phyloP scores from a whole-genome alignment of 768 basidiomycete species.

The Leccinum obscurum region DNA sequence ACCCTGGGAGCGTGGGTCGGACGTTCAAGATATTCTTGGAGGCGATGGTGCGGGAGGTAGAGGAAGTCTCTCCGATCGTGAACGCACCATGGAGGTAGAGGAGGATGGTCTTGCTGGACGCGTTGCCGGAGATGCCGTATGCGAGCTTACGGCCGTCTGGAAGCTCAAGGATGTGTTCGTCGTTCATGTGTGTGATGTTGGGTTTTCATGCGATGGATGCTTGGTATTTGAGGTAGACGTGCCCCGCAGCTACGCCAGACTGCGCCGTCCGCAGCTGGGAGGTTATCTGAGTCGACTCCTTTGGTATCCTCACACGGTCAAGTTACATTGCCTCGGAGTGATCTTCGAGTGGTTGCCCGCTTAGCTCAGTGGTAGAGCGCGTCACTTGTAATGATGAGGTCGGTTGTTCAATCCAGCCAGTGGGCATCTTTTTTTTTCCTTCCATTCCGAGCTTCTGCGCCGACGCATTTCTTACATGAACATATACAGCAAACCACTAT shows the following conservation, averaged over 20 bases:
- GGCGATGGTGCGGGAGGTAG: constrained; percentile 32
- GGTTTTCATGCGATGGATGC: not conserved
- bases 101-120: constrained; percentile 47
- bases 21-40: constrained; percentile 46
- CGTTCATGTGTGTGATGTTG: constrained; percentile 6
- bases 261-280: constrained; percentile 2
- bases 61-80: constrained; percentile 44
- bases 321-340: not conserved
- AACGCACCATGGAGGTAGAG: constrained; percentile 61
- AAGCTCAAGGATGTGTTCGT: constrained; percentile 24
- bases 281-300: not conserved
- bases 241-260: not conserved
- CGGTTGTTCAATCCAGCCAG: constrained; percentile 49
- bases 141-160: constrained; percentile 48
- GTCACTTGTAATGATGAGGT: constrained; percentile 40
- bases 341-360: constrained; percentile 31
- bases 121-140: constrained; percentile 53
- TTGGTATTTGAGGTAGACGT: not conserved
- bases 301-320: no score
- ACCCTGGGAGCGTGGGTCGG: constrained; percentile 56
- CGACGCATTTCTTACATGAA: no score
- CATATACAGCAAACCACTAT: constrained; percentile 22
- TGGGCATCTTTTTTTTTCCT: constrained; percentile 27
- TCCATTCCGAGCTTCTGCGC: not conserved
- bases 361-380: constrained; percentile 13